Evolutionary conservation across 192 early-diverging fungal genomes (phyloP), one percentile per base, ranked within the genome.

Genomic region (Coemansia furcata): DNA sequence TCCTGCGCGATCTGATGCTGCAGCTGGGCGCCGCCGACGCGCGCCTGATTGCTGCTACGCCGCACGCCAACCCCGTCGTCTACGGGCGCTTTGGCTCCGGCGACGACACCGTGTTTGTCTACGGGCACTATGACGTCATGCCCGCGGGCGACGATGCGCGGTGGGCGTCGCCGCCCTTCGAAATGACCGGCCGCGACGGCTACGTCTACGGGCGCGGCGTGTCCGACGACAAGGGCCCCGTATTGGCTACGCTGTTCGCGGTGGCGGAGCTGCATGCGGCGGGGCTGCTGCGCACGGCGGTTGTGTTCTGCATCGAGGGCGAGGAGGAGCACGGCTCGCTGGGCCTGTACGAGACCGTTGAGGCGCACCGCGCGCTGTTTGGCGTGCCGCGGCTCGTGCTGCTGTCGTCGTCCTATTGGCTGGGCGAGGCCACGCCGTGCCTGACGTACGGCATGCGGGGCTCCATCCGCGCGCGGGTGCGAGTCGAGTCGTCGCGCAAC

Each of bases 61-160:
- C 84, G 15, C 81, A 85, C 7, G 76, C 82, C 50, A 93, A 93
- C 61, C 90, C 91, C 21, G 58, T 93, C 26, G 91, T 93, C 2
- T 89, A 89, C 63, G 90, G 84, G 7, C 82, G 84, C 58, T 89
- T 90, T 44, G 72, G 72, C 21, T 85, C 84, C 5, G 68, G 73
- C 36, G 1, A 66, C 67, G 21, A 33, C 15, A 87, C 86, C 29
- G 86, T 91, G 2, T 77, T 93, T 33, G 85, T 93, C 2, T 93
- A 93, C 71, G 92, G 90, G 2, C 92, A 93, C 77, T 92, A 92
- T 65, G 92, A 93, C 69, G 92, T 93, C 8, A 91, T 93, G 83
- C 81, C 87, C 15, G 89, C 90, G 0, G 80, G 80, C 60, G 88
- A 90, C 43, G 78, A 82, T 71, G 74, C 78, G 40, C 85, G 82